Conservation (phyloP, 768 basidiomycete genomes). For the Tulasnella sp. region DNA sequence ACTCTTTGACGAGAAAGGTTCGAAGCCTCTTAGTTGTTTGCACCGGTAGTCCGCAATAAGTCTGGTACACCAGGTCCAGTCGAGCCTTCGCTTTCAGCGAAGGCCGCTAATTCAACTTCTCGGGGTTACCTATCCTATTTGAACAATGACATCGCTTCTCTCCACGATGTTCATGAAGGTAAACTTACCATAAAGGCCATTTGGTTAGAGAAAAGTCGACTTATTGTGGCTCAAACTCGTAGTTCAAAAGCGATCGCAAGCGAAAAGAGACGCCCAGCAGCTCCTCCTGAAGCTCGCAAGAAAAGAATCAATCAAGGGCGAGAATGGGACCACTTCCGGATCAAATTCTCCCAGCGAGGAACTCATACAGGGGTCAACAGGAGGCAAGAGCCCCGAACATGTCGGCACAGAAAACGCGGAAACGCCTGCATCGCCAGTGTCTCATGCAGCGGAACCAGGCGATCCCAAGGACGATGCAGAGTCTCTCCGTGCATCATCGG, state of each 20-base stretch:
- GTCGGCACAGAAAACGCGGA: neutral
- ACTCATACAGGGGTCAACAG: too few relatives aligned
- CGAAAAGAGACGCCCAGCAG: neutral
- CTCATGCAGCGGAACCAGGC: neutral
- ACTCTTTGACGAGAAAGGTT: neutral
- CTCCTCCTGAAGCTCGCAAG: neutral
- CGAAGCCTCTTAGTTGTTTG: neutral
- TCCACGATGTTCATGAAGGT: neutral
- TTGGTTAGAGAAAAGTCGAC: neutral
- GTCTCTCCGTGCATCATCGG: neutral
- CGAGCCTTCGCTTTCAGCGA: neutral
- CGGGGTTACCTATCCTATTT: neutral
- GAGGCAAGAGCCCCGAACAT: neutral
- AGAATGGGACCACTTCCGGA: neutral
- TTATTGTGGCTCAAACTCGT: neutral
- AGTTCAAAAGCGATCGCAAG: neutral
- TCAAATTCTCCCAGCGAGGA: neutral
- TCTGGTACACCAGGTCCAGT: neutral
- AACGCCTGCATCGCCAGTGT: neutral
- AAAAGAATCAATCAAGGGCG: neutral
- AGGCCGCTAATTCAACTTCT: neutral
- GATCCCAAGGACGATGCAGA: neutral
- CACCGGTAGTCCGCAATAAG: neutral
- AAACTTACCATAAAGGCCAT: neutral
- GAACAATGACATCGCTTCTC: neutral